Evolutionary conservation across 208 protist species (phyloP), one percentile per base, ranked within the genome.

Genomic region (Trypanosoma vivax): DNA sequence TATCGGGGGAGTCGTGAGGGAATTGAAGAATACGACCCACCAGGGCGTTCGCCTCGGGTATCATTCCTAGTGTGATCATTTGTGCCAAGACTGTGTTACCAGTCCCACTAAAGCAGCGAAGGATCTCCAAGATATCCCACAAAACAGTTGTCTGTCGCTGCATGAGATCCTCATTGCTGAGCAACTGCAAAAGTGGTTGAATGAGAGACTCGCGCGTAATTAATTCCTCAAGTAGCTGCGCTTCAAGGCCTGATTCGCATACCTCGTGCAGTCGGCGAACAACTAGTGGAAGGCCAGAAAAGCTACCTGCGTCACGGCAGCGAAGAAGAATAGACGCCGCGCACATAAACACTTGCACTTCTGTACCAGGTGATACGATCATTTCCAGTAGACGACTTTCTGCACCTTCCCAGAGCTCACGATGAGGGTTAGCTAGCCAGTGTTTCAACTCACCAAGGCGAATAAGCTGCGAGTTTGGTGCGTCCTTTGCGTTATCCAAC

Each of bases 181-280:
- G 40, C 23, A 80, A 0, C 28, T 75, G 54, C 11, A 80, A 50
- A 30, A 88, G 43, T 31, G 63, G 70, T 31, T 76, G 63, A 27
- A 83, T 38, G 19, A 73, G 25, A 5, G 30, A 19, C 49, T 88
- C 80, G 30, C 60, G 69, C 35, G 60, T 59, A 10, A 88, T 14
- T 55, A 70, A 54, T 19, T 55, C 46, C 9, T 70, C 67, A 35
- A 83, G 39, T 1, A 43, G 39, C 24, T 51, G 28, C 25, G 25
- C 40, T 5, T 50, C 46, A 14, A 41, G 14, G 24, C 31, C 45
- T 37, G 53, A 16, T 38, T 60, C 16, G 60, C 59, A 58, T 29
- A 69, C n/a, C 24, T 63, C 59, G 34, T 70, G 60, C 38, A 68
- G 40, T 18, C 50, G 52, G 40, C 50, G 42, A 19, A 70, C 28